Base-by-base conservation (phyloP, 192 early-diverging fungal species). In the Coemansia sp. region DNA sequence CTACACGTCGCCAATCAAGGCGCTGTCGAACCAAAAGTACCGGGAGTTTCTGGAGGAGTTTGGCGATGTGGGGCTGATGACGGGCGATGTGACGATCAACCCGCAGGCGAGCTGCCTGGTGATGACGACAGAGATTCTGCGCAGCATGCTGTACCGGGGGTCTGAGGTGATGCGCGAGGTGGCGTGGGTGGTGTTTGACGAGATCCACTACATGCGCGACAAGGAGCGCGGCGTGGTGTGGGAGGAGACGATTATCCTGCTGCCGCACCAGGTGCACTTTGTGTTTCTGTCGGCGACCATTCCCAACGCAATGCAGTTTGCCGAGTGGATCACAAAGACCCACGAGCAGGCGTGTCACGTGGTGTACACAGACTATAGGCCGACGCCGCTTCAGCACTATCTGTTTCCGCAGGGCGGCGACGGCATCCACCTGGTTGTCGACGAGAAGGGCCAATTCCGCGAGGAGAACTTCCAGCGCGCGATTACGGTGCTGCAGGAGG, bases 51-150 rank as follows among this genome's bases (percentile, higher is more conserved):
- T 89, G 54, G 88, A 90, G 57, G 94, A 96, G 61, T 98, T 98
- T 84, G 93, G 93, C 17, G 97, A 98, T 72, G 97, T 98, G 2
- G 97, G 97, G 15, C 75, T 98, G 71, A 94, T 98, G 94, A 98
- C 97, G 2, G 97, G 97, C 52, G 97, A 98, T 84, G 93, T 96
- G 8, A 94, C 95, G 2, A 96, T 98, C 81, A 95, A 94, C 68
- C 91, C 95, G 14, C 85, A 84, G 54, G 94, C 97, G 0, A 91
- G 89, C 14, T 96, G 94, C 58, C 68, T 97, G 44, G 95, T 98
- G 23, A 98, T 98, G 97, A 98, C 97, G 0, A 98, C 97, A 1
- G 97, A 98, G 81, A 98, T 98, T 90, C 76, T 98, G 52, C 84
- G 97, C 28, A 89, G 87, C 41, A 98, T 98, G 97, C 84, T 98